A percentile compares a stretch with the other conserved stretches of the same genome.
phyloP scores from a whole-genome alignment of 805 yeast species.

The Monosporozyma yasuniensis region DNA sequence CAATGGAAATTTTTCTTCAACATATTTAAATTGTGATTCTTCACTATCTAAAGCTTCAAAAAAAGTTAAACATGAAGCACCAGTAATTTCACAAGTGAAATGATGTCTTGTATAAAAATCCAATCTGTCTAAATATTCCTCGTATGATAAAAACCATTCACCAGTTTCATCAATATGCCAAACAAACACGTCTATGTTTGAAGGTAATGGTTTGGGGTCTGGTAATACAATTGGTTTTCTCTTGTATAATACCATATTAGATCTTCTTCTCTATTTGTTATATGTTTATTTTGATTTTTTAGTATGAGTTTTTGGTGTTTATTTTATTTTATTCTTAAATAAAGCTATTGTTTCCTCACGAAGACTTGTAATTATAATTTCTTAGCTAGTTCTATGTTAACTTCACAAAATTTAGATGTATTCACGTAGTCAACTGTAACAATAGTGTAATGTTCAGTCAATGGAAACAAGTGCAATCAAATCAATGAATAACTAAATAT shows the following conservation, averaged over 20 bases:
- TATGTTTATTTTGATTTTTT: too few relatives aligned
- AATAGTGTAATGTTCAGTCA: too few relatives aligned
- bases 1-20: slow-evolving; percentile 81
- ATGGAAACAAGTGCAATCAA: neutral
- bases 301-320: too few relatives aligned
- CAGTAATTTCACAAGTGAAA: slow-evolving; percentile 93
- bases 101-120: slow-evolving; percentile 67
- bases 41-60: slow-evolving; percentile 84
- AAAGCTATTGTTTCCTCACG: too few relatives aligned
- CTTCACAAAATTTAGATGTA: too few relatives aligned
- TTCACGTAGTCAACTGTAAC: too few relatives aligned
- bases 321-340: too few relatives aligned
- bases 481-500: neutral
- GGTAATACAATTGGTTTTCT: slow-evolving; percentile 58
- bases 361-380: too few relatives aligned
- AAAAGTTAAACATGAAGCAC: slow-evolving; percentile 82
- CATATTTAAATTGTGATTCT: slow-evolving; percentile 48
- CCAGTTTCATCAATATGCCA: slow-evolving; percentile 79
- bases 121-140: slow-evolving; percentile 61
- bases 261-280: neutral
- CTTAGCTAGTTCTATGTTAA: too few relatives aligned
- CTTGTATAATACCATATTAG: slow-evolving; percentile 59
- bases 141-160: slow-evolving; percentile 79
- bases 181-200: slow-evolving; percentile 50
- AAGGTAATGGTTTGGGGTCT: slow-evolving; percentile 49